phyloP scores from a whole-genome alignment of 306 rosid genomes.

The Vigna hirtella region DNA sequence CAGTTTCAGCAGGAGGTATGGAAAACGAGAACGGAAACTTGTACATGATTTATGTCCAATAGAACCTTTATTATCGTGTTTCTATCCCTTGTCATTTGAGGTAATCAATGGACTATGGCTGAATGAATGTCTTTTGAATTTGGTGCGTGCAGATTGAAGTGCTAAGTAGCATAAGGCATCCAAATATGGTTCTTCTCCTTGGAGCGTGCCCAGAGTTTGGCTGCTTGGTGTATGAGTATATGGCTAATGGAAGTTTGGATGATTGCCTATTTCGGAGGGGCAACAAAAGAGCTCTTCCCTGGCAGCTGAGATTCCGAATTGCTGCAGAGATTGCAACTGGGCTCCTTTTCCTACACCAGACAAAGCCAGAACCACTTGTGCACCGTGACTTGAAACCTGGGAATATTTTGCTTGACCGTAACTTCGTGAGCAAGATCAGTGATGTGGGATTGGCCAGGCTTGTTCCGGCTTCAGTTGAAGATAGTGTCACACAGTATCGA shows the following conservation, averaged over 20 bases:
- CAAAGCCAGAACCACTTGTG: slow-evolving; percentile 91
- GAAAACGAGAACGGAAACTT: neutral
- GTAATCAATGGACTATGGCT: slow-evolving; percentile 25
- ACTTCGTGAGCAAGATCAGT: slow-evolving; percentile 88
- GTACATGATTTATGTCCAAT: neutral
- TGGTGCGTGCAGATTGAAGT: slow-evolving; percentile 69
- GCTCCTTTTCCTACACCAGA: slow-evolving; percentile 81
- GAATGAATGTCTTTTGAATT: slow-evolving; percentile 31
- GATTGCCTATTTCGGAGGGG: slow-evolving; percentile 74
- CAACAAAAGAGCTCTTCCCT: slow-evolving; percentile 61
- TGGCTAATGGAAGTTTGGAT: slow-evolving; percentile 91
- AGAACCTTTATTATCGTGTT: neutral
- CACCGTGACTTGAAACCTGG: slow-evolving; percentile 92
- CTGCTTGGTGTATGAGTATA: slow-evolving; percentile 85
- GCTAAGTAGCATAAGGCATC: slow-evolving; percentile 81
- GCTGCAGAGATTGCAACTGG: slow-evolving; percentile 89
- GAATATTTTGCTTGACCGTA: slow-evolving; percentile 84
- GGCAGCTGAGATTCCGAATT: slow-evolving; percentile 84
- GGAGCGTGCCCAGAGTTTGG: slow-evolving; percentile 91
- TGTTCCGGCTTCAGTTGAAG: slow-evolving; percentile 82
- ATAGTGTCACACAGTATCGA: slow-evolving; percentile 73
- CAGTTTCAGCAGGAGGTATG: slow-evolving; percentile 87
- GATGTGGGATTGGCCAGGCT: slow-evolving; percentile 94
- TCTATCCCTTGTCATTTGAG: neutral
- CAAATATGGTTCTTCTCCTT: slow-evolving; percentile 92